Base-by-base conservation (phyloP, 2,329 filamentous ascomycete genomes). In the Cryphonectria radicalis region DNA sequence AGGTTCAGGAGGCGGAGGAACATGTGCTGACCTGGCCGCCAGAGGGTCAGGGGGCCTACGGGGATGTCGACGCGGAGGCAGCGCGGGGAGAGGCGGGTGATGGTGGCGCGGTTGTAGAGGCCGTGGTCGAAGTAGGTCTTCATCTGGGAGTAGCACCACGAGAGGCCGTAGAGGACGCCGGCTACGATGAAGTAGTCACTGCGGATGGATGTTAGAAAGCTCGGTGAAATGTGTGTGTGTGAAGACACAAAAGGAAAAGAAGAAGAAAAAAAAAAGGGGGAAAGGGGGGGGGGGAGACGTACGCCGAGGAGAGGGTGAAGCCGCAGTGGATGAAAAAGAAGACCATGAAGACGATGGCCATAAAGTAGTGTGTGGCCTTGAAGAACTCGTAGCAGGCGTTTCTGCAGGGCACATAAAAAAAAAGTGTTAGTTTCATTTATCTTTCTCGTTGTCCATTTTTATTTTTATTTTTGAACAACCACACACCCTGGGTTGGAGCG, bases 1-100 rank as follows among this genome's bases (percentile, higher is more conserved):
- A 72, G 57, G 4, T 62, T 46, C 5, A 67, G 22, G 40, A 75
- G 74, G n/a, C 74, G 69, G 2, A 75, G 67, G 55, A 70, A 75
- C 60, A 64, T 57, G 67, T 69, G 67, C 43, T 69, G 67, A 32
- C 67, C 67, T 13, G 66, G 66, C 28, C 25, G 62, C 66, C 66
- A 68, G 35, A 63, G 66, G 25, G 66, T 63, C 8, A 69, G 13
- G 32, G 67, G 60, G 4, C 67, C 67, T 5, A 69, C 67, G 46
- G 67, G 67, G 43, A 69, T 64, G 46, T 65, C 60, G 50, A 69
- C 35, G 22, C 60, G 60, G 17, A 69, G 43, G 32, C 32, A 65
- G 46, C 42, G 46, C 3, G 53, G 37, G 32, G 67, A 65, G 42
- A 65, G n/a, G 19, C 37, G 11, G 11, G 62, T 70, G 25, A 70